These are phyloP conservation scores for Austroboletus niveus DNA, from an alignment of 1,284 basidiomycete species.

Conservation along the genomic window DNA sequence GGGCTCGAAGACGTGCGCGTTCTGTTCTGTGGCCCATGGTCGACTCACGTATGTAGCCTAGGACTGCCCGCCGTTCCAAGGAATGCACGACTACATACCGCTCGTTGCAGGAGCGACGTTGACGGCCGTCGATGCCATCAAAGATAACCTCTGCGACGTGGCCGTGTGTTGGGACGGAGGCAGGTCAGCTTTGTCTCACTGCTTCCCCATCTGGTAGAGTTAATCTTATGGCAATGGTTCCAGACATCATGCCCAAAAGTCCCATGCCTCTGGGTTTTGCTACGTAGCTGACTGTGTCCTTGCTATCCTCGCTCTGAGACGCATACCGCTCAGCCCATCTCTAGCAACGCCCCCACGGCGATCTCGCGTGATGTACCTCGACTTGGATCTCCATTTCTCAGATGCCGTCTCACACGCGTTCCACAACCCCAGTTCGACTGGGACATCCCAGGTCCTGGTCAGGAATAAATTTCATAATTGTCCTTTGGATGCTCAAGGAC, in stretches of 20 bases:
- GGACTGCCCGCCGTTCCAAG: conserved; percentile 81
- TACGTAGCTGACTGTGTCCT: conserved; percentile 91
- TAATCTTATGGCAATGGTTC: background rate
- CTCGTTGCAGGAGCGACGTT: conserved; percentile 77
- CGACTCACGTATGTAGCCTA: conserved; percentile 31
- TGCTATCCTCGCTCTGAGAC: conserved; percentile 65
- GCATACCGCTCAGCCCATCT: conserved; percentile 19
- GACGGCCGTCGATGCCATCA: conserved; percentile 65
- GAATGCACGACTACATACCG: conserved; percentile 67
- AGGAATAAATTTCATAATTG: conserved; percentile 7
- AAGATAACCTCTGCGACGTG: conserved; percentile 52
- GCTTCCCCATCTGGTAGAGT: background rate
- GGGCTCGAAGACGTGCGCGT: conserved; percentile 66
- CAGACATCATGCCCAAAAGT: conserved; percentile 77
- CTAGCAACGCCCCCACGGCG: conserved; percentile 32
- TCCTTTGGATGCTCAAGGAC: background rate
- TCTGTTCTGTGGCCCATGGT: background rate
- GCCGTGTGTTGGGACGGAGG: conserved; percentile 87
- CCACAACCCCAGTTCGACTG: conserved; percentile 36
- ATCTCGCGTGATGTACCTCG: conserved; percentile 83
- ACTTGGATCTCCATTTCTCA: conserved; percentile 89
- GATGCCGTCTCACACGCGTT: conserved; percentile 87
- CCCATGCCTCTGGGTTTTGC: conserved; percentile 84
- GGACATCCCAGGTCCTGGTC: conserved; percentile 58
- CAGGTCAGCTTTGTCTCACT: conserved; percentile 42